A percentile compares a stretch with the other conserved stretches of the same genome.
Conservation (phyloP, 1,139 yeast species). For the Lodderomyces theae region DNA sequence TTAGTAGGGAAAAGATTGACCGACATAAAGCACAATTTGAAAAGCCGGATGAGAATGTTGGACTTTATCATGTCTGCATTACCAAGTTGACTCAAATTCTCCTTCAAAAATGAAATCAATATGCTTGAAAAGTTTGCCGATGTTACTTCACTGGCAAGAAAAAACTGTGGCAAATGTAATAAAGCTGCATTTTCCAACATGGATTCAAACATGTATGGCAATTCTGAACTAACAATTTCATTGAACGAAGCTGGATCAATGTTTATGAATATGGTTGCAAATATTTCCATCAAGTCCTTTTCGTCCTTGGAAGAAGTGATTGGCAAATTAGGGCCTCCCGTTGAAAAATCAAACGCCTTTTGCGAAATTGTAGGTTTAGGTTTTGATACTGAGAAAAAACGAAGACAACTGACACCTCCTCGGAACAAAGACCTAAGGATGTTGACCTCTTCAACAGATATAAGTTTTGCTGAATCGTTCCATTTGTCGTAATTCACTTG, state of each 20-base stretch:
- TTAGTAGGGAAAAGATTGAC: conserved; percentile 86
- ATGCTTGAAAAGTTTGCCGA: conserved; percentile 93
- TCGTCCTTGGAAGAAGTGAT: conserved; percentile 89
- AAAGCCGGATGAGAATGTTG: conserved; percentile 76
- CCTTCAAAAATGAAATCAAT: conserved; percentile 69
- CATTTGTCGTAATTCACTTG: conserved; percentile 56
- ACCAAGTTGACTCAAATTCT: conserved; percentile 76
- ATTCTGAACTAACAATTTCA: conserved; percentile 82
- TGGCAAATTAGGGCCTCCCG: conserved; percentile 76
- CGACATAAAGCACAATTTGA: conserved; percentile 93
- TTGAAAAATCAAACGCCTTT: conserved; percentile 60
- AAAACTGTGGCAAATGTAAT: conserved; percentile 89
- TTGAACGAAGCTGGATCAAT: conserved; percentile 95
- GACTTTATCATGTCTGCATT: conserved; percentile 76
- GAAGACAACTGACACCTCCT: conserved; percentile 80
- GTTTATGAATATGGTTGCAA: conserved; percentile 91
- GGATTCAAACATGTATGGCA: conserved; percentile 73
- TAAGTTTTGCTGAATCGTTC: conserved; percentile 85
- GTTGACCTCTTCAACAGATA: conserved; percentile 77
- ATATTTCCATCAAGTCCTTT: conserved; percentile 91
- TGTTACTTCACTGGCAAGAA: conserved; percentile 88
- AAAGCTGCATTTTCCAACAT: conserved; percentile 84
- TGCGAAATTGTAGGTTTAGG: conserved; percentile 38
- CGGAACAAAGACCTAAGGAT: conserved; percentile 74
- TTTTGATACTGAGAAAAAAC: conserved; percentile 65